Conservation (phyloP, 768 basidiomycete genomes). For the Russula ochroleuca region DNA sequence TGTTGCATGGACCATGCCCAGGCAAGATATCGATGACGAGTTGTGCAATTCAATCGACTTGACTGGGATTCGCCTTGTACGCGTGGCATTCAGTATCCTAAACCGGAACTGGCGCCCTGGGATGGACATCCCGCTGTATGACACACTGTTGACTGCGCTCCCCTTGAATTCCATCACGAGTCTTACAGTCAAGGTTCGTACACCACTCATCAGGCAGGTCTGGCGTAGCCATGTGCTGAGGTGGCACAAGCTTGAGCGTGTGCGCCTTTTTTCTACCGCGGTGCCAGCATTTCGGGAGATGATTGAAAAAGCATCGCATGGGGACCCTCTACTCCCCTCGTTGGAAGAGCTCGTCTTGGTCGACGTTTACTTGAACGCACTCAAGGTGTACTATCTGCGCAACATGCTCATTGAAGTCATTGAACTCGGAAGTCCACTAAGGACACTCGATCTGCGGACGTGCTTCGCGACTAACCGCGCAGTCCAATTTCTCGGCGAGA, state of each 20-base stretch:
- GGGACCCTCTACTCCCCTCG: no score
- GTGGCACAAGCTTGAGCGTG: neutral
- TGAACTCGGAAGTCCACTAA: constrained; percentile 83
- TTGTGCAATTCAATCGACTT: neutral
- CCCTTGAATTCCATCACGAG: neutral
- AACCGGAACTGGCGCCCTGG: no score
- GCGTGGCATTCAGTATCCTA: neutral
- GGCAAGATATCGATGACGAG: neutral
- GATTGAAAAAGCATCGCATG: neutral
- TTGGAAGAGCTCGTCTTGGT: neutral
- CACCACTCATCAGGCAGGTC: neutral
- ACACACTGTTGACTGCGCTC: neutral
- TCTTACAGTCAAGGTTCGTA: neutral
- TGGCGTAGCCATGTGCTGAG: neutral
- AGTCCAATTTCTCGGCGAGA: neutral
- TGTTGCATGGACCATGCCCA: neutral
- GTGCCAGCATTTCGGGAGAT: neutral
- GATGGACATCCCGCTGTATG: no score
- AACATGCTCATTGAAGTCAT: no score
- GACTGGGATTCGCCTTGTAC: neutral
- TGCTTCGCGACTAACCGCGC: constrained; percentile 56
- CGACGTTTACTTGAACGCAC: neutral
- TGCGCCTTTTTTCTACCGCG: neutral
- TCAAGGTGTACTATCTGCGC: no score
- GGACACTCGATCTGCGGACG: constrained; percentile 47